Base-by-base conservation (phyloP, 2,329 filamentous ascomycete genomes). In the Curvularia sp. region DNA sequence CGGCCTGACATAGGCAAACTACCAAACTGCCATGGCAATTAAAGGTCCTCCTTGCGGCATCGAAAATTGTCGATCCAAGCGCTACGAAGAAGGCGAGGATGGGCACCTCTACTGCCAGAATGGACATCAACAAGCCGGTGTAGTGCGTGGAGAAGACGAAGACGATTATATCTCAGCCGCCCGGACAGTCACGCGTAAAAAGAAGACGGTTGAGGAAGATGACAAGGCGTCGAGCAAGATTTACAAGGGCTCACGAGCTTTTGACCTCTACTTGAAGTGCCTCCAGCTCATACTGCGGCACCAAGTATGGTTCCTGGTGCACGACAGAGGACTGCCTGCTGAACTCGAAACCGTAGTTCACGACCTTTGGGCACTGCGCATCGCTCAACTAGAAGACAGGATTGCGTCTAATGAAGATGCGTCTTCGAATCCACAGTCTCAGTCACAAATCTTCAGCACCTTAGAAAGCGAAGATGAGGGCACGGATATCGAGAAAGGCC, bases 231-330 rank as follows among this genome's bases (percentile, higher is more conserved):
- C 61, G 1, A 53, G 50, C 10, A 68, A 55, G 84, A 88, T 70
- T 81, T 91, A 83, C 67, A 80, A 75, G 5, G 93, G 93, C 42
- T 81, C 85, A 47, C 84, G 86, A 53, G 94, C 90, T 13, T 86
- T 88, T 63, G 86, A 90, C 62, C 84, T 97, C 24, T 97, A 91
- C 74, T 82, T 98, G 35, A 90, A 96, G 73, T 89, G 87, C 63
- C 85, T 96, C 58, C 94, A 98, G 77, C 81, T 97, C 31, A 84
- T 98, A 48, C 80, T 99, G 28, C 88, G 93, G 74, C 91, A 90
- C 71, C 94, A 98, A 79, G 80, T 92, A 15, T 79, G 86, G 70
- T 93, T 89, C 83, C 81, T 98, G 30, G 81, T 96, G 13, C 80
- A 85, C 22, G 80, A 83, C 5, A 88, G 88, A 72, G 84, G 85